Evolutionary conservation across 2,329 filamentous ascomycete genomes (phyloP), one percentile per base, ranked within the genome.

Genomic region (Colletotrichum echinochloae): DNA sequence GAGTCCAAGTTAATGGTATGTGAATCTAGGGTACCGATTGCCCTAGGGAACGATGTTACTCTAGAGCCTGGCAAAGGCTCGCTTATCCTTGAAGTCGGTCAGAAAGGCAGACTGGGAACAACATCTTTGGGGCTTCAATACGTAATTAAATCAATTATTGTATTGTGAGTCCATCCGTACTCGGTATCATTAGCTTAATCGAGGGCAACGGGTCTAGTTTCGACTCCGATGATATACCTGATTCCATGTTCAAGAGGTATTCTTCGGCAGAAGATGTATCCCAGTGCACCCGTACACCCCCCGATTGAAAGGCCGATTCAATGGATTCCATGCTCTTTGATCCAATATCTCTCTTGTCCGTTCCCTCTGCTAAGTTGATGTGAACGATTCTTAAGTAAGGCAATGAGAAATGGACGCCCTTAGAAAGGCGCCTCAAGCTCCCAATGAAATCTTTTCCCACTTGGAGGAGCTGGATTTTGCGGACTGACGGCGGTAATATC

Each of bases 1-100:
- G 56, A 66, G 20, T 23, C 60, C 63, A 26, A 49, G 49, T 64
- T 46, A 52, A 23, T 61, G 67, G 63, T 23, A 66, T 41, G 28
- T 26, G 11, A 20, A 16, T 33, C 7, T n/a, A 18, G 20, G n/a
- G 23, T n/a, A 18, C 35, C 11, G 12, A 60, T 14, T 6, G 20
- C 16, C 18, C 52, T 30, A 12, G 23, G 12, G 6, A 7, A 23
- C 11, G 7, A 6, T 2, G 23, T 1, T 0, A 5, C 1, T 49
- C 33, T 12, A 20, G 5, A 11, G 30, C 48, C 4, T 49, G 8
- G 48, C 44, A 23, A 37, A 49, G 3, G 3, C 23, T 49, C 57
- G 44, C 30, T 37, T 49, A n/a, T 14, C 5, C 0, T 49, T 6
- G 20, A 26, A 8, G 3, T 33, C 16, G 16, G 2, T 30, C 18